Evolutionary conservation across 805 yeast genomes (phyloP).

Genomic region (Myxozyma sirexii): DNA sequence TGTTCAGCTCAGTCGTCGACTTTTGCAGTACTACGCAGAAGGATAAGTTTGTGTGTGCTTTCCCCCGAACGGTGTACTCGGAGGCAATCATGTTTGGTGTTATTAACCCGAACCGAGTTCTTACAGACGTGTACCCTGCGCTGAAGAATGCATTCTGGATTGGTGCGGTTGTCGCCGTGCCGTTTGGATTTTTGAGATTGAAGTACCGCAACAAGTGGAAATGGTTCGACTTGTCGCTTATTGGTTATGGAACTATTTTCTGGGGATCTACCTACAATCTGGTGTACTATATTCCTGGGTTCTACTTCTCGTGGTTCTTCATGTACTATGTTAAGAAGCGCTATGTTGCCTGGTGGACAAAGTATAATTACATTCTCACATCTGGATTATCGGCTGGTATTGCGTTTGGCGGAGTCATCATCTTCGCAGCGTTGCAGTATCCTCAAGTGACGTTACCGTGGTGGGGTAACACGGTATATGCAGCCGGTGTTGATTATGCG

Average conservation of each 20-base stretch:
- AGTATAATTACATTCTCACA: slow-evolving; percentile 66
- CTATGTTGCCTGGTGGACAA: slow-evolving; percentile 73
- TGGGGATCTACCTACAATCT: slow-evolving; percentile 27
- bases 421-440: slow-evolving; percentile 53
- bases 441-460: slow-evolving; percentile 44
- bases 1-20: slow-evolving; percentile 18
- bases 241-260: slow-evolving; percentile 15
- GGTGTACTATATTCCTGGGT: slow-evolving; percentile 19
- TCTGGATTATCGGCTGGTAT: slow-evolving; percentile 69
- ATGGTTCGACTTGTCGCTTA: slow-evolving; percentile 11
- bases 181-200: slow-evolving; percentile 18
- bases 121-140: slow-evolving; percentile 17
- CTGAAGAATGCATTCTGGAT: slow-evolving; percentile 21
- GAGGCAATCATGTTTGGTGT: slow-evolving; percentile 28
- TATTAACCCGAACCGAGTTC: slow-evolving; percentile 22
- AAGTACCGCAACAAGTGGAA: slow-evolving; percentile 7
- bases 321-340: slow-evolving; percentile 58
- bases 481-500: slow-evolving; percentile 15
- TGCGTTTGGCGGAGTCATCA: slow-evolving; percentile 60
- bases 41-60: slow-evolving; percentile 20
- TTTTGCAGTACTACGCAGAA: slow-evolving; percentile 24
- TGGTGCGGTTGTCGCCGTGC: slow-evolving; percentile 22
- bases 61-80: slow-evolving; percentile 23
- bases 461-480: slow-evolving; percentile 58
- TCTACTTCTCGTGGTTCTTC: slow-evolving; percentile 52